Conservation (phyloP, 2,329 filamentous ascomycete genomes). For the Aureobasidium melanogenum region DNA sequence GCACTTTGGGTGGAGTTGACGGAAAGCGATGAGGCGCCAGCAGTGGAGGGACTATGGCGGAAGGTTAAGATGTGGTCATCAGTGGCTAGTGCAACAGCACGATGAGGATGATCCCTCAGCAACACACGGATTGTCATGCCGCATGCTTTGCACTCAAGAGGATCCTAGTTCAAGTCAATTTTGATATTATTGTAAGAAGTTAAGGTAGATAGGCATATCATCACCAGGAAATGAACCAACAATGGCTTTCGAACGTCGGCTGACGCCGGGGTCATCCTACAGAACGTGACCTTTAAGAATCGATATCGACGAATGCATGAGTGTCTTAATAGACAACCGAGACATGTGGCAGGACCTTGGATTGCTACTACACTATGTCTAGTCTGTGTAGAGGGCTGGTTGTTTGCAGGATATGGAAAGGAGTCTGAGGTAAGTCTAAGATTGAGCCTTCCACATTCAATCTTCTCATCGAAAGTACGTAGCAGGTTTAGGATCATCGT, state of each 20-base stretch:
- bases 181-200: not conserved
- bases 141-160: slow-evolving; percentile 8
- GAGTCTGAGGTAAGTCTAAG: not conserved
- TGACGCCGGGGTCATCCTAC: not conserved
- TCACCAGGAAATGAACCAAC: not conserved
- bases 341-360: not conserved
- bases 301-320: not conserved
- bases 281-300: not conserved
- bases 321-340: not conserved
- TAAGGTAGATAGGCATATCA: not conserved
- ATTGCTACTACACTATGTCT: not conserved
- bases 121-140: slow-evolving; percentile 64
- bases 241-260: not conserved
- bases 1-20: slow-evolving; percentile 25
- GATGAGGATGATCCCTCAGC: slow-evolving; percentile 77
- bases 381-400: not conserved
- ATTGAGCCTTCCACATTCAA: not conserved
- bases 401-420: not conserved
- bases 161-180: not conserved
- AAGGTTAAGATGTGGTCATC: slow-evolving; percentile 74
- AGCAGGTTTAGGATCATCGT: too few relatives aligned
- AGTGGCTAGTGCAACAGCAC: slow-evolving; percentile 79
- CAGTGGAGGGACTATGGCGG: slow-evolving; percentile 62
- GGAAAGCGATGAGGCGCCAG: slow-evolving; percentile 40
- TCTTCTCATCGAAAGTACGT: not conserved